Percentiles rank a stretch among this genome's conserved stretches.
Conservation (phyloP, 495 filamentous ascomycete species). For the Trichoderma orchidacearum region DNA sequence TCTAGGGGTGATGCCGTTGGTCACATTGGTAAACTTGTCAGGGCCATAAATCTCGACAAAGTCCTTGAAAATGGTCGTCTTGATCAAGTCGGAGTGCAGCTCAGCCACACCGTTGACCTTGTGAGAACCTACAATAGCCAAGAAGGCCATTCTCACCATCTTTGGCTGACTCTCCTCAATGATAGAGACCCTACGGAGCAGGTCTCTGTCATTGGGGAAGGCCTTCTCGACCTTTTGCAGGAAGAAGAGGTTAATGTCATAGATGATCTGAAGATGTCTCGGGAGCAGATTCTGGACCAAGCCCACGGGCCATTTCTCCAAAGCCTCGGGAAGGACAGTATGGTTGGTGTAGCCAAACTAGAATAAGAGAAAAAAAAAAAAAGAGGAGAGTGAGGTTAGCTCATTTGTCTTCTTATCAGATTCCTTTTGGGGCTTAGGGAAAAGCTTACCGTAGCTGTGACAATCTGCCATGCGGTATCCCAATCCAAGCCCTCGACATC, state of each 20-base stretch:
- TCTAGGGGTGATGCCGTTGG: constrained; percentile 90
- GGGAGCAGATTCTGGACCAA: constrained; percentile 85
- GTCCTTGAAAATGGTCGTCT: constrained; percentile 98
- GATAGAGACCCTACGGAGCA: constrained; percentile 77
- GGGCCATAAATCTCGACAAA: constrained; percentile 88
- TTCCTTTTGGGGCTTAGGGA: too few relatives aligned
- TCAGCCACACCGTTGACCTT: constrained; percentile 98
- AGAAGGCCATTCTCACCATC: constrained; percentile 92
- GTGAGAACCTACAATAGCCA: constrained; percentile 94
- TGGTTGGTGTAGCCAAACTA: constrained; percentile 95
- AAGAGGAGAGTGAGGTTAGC: constrained; percentile 6
- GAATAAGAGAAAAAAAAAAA: too few relatives aligned
- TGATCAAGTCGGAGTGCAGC: constrained; percentile 91
- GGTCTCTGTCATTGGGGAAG: constrained; percentile 80
- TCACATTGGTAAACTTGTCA: constrained; percentile 97
- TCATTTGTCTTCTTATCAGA: too few relatives aligned
- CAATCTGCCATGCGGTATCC: constrained; percentile 85
- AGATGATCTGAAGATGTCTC: constrained; percentile 93
- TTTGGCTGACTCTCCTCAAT: constrained; percentile 97
- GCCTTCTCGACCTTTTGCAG: constrained; percentile 75
- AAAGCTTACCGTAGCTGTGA: constrained; percentile 31
- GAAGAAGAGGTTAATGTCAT: constrained; percentile 94
- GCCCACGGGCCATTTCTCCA: constrained; percentile 97
- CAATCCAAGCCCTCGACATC: constrained; percentile 84
- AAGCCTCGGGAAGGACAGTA: constrained; percentile 88